A percentile compares a stretch with the other conserved stretches of the same genome.
Evolutionary conservation across 2,329 filamentous ascomycete genomes (phyloP).

Genomic region (Zarea fungicola): DNA sequence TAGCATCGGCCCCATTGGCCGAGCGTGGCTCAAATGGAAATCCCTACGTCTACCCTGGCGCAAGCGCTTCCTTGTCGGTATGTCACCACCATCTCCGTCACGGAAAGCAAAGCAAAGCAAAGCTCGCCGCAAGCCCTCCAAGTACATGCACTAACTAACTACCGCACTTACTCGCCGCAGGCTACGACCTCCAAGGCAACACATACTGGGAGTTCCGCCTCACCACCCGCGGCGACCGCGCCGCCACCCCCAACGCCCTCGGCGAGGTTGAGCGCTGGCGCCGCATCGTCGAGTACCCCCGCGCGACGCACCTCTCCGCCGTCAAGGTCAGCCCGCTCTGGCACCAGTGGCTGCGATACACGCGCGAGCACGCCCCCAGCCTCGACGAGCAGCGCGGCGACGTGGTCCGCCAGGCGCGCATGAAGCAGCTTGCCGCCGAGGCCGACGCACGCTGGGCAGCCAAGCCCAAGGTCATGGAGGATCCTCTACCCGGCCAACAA

Average conservation of each 20-base stretch:
- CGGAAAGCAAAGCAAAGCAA: too few relatives aligned
- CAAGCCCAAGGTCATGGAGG: constrained; percentile 46
- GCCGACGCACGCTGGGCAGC: constrained; percentile 61
- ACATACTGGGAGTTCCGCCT: constrained; percentile 66
- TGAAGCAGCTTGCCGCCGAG: constrained; percentile 52
- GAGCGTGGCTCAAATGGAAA: constrained; percentile 58
- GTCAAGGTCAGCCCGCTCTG: constrained; percentile 56
- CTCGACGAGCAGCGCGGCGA: constrained; percentile 54
- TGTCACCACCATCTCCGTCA: neutral
- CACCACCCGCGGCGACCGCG: constrained; percentile 28
- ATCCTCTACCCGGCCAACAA: constrained; percentile 11
- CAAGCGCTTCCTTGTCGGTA: constrained; percentile 57
- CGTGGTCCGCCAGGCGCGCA: constrained; percentile 44
- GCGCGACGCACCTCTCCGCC: constrained; percentile 47
- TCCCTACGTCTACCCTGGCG: constrained; percentile 58
- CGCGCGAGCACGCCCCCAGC: constrained; percentile 48
- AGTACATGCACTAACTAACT: neutral
- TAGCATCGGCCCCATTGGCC: constrained; percentile 31
- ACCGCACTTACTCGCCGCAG: constrained; percentile 29
- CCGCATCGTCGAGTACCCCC: constrained; percentile 57
- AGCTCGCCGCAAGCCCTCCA: neutral
- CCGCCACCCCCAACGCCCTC: constrained; percentile 2
- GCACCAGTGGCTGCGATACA: constrained; percentile 66
- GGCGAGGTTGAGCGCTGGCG: constrained; percentile 46
- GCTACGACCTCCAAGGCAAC: constrained; percentile 60